Evolutionary conservation across 441 rosid genomes (phyloP).

Genomic region (Kokia cookei): DNA sequence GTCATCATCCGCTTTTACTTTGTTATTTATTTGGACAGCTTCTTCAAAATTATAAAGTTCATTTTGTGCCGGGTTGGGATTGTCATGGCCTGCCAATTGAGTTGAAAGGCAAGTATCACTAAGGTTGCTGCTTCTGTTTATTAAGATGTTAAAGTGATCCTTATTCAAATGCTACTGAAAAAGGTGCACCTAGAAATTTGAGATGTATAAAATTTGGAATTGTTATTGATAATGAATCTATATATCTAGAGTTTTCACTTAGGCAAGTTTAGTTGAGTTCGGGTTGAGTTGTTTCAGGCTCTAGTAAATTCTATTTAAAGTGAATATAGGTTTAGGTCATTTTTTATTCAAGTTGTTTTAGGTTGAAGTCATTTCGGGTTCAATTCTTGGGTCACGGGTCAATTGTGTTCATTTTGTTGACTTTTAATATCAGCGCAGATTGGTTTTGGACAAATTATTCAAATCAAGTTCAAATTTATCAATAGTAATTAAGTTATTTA

Average conservation of each 20-base stretch:
- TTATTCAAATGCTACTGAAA: neutral
- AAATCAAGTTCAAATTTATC: neutral
- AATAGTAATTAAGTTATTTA: neutral
- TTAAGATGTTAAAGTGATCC: neutral
- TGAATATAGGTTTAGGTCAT: neutral
- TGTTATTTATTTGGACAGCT: conserved; percentile 44
- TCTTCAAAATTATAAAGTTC: conserved; percentile 87
- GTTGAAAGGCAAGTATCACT: conserved; percentile 71
- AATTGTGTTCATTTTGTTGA: neutral
- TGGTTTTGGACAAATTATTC: neutral
- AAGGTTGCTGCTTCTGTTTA: conserved; percentile 7
- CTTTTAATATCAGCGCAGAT: neutral
- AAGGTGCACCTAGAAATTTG: neutral
- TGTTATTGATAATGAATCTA: neutral
- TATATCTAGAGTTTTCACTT: neutral
- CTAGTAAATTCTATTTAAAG: neutral
- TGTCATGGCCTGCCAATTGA: conserved; percentile 99
- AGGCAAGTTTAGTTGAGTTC: neutral
- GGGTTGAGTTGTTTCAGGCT: neutral
- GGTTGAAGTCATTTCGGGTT: neutral
- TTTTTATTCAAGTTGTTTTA: neutral
- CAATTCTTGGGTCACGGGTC: neutral
- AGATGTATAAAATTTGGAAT: conserved; percentile 1
- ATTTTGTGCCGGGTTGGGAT: conserved; percentile 94
- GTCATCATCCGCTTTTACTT: conserved; percentile 6